Conservation (phyloP, 768 basidiomycete species). For the Amanita exitialis region DNA sequence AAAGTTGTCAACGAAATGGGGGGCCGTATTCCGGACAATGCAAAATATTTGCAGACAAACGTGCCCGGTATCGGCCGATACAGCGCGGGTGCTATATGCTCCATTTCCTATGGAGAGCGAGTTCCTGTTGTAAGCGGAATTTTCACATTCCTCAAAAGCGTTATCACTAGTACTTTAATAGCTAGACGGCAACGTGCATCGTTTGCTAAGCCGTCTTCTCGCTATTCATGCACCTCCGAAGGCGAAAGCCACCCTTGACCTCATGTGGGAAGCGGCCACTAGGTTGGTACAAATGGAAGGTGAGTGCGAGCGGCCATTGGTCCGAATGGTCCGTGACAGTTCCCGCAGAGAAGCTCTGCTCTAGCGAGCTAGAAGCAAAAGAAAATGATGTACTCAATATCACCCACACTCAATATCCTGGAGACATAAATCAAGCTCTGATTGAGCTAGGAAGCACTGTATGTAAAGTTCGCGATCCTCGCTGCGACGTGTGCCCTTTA, state of each 20-base stretch:
- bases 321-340: neutral
- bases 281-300: constrained; percentile 44
- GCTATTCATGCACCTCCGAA: constrained; percentile 80
- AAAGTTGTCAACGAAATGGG: constrained; percentile 56
- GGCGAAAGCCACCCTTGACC: constrained; percentile 63
- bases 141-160: neutral
- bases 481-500: constrained; percentile 67
- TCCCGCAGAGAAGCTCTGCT: neutral
- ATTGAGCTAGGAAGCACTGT: constrained; percentile 94
- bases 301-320: neutral
- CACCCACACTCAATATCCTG: constrained; percentile 36
- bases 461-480: constrained; percentile 78
- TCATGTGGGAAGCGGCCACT: constrained; percentile 75
- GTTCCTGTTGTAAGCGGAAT: constrained; percentile 66
- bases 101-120: constrained; percentile 80
- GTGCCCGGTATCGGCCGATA: constrained; percentile 87
- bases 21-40: constrained; percentile 73
- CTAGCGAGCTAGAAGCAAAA: neutral
- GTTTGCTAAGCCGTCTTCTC: constrained; percentile 74
- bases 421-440: constrained; percentile 86
- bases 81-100: constrained; percentile 76
- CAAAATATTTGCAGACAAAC: constrained; percentile 68
- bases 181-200: constrained; percentile 88
- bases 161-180: constrained; percentile 17
- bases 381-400: neutral